Evolutionary conservation across 768 basidiomycete species (phyloP), one percentile per base, ranked within the genome.

Genomic region (Tricholoma matsutake): DNA sequence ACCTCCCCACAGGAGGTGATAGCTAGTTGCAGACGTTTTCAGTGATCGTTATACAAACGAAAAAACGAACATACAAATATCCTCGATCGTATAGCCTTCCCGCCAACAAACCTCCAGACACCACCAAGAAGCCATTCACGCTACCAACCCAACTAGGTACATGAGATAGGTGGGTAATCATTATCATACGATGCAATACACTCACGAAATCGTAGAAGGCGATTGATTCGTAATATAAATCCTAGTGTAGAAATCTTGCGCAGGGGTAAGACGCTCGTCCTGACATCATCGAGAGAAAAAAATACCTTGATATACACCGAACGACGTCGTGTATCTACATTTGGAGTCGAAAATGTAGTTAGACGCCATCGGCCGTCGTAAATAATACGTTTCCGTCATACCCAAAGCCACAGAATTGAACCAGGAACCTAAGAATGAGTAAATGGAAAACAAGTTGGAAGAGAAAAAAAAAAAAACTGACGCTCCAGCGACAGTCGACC

Each of bases 31-130:
- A 22, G 16, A 54, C 31, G 51, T 3, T 43, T 54, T 34, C 32
- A 54, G 37, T 34, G 22, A 37, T 56, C 8, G 37, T n/a, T 4
- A 35, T 37, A 43, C 20, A 51, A 37, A 20, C 6, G 20, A 29
- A 35, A 34, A 47, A 18, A 31, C 1, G 14, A n/a, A 63, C 77
- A 63, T 61, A 78, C 78, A 79, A 82, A 63, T 81, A 75, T 53
- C 83, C 82, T 32, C 73, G 73, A 45, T 84, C 83, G 60, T 82
- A 81, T 6, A 80, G 53, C 18, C 75, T 71, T 32, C 82, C 82
- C 0, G 72, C 70, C 14, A 78, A 37, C 32, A 81, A 67, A 0
- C 80, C 80, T 18, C 70, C 72, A 2, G 76, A 67, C 35, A 82
- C 74, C 5, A 79, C 71, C 13, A 82, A 66, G 57, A 78, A 79